Evolutionary conservation across 768 basidiomycete species (phyloP), one percentile per base, ranked within the genome.

Genomic region (Podaxis rugospora): DNA sequence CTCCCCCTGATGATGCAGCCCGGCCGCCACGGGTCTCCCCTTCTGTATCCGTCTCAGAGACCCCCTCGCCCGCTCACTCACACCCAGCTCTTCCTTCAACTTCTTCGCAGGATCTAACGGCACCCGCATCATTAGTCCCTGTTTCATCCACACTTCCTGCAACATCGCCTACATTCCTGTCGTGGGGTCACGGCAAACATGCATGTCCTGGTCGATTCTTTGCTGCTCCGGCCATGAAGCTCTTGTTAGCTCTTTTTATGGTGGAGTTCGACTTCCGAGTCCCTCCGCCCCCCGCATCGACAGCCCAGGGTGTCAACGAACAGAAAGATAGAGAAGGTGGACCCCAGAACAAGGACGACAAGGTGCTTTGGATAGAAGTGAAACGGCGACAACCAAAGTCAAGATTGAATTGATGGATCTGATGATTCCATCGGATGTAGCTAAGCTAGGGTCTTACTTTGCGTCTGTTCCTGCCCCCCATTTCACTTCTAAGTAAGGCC

Each of bases 111-210:
- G 23, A 39, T 11, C 35, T 18, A 27, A 16, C 35, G 6, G 21
- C n/a, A 23, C 13, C 40, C 32, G 0, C 32, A 16, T 6, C n/a
- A 18, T 44, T 44, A 7, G 52, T 49, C 7, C 59, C 52, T 36
- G 59, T 37, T 1, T 61, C 59, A 23, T 55, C 37, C 11, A 61
- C 59, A 5, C 53, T 61, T 23, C 59, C 62, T 55, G 70, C 70
- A 4, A 69, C 70, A 0, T 67, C 67, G 7, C 49, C 67, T 11
- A 70, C 73, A 4, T 75, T 69, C 44, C 63, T 76, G 11, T 55
- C 69, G 1, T 79, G 77, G 57, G 77, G 78, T 2, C 68, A 73
- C 32, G 77, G 77, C 1, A 67, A 71, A 21, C 70, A 74, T 53
- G 71, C 66, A 11, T 74, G 72, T 50, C 75, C 77, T 5, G 65